These are phyloP conservation scores for Venturia pyrina DNA, from an alignment of 2,329 filamentous ascomycete genomes.

Conservation along the genomic window DNA sequence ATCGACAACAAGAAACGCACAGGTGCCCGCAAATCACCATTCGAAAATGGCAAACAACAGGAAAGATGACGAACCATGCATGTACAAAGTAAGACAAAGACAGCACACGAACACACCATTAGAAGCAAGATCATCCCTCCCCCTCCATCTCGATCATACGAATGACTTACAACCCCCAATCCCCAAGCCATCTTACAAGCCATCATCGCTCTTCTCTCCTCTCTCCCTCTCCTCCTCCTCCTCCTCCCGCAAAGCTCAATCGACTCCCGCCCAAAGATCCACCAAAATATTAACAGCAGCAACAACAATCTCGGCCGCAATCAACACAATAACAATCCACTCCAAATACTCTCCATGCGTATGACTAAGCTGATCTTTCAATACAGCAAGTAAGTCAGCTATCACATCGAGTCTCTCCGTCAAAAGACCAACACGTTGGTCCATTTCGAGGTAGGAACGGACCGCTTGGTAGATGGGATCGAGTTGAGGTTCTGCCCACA, in stretches of 20 bases:
- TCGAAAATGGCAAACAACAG: too few species aligned
- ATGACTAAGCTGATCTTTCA: constrained; percentile 92
- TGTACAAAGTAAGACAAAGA: too few species aligned
- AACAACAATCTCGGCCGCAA: constrained; percentile 89
- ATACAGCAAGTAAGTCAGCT: constrained; percentile 79
- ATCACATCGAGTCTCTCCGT: constrained; percentile 90
- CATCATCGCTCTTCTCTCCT: not conserved
- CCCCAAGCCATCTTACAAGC: too few species aligned
- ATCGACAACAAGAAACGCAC: too few species aligned
- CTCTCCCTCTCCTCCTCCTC: not conserved
- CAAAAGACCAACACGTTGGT: constrained; percentile 80
- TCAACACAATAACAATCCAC: constrained; percentile 71
- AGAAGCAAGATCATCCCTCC: too few species aligned
- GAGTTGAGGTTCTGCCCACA: constrained; percentile 96
- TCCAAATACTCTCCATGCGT: constrained; percentile 47
- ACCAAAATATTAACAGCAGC: constrained; percentile 92
- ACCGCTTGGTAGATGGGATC: constrained; percentile 96
- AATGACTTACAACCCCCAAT: too few species aligned
- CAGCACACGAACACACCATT: too few species aligned
- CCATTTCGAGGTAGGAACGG: constrained; percentile 93
- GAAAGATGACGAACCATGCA: too few species aligned
- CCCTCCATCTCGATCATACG: too few species aligned
- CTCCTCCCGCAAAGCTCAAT: constrained; percentile 26
- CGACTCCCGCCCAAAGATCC: constrained; percentile 67
- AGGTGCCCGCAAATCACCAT: too few species aligned